Evolutionary conservation across 495 filamentous ascomycete genomes (phyloP), one percentile per base, ranked within the genome.

Genomic region (Penicillium chermesinum): DNA sequence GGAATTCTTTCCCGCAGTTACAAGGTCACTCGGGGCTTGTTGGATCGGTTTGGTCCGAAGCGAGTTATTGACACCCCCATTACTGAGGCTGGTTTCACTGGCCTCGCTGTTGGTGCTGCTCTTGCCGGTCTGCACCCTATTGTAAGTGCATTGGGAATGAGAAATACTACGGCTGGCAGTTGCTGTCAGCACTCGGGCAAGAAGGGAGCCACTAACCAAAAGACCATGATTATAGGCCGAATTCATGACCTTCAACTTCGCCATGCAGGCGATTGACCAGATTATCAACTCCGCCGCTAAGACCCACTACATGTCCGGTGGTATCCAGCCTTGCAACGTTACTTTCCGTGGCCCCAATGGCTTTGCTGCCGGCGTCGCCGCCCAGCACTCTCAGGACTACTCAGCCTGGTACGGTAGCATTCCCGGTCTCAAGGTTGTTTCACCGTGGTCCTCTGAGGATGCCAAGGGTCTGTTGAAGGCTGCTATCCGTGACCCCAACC

Each of bases 161-260:
- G 5, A 13, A 2, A n/a, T 22, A n/a, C n/a, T n/a, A n/a, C n/a
- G 17, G 34, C 32, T 14, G 16, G 7, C 7, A 34, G 7, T 21
- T 21, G 13, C 27, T 15, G 14, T 10, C 15, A 8, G 8, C 42
- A 41, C n/a, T n/a, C n/a, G n/a, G n/a, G 13, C 27, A 22, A 16
- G 8, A 19, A 38, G 22, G 44, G 38, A 25, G 21, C 5, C 22
- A 17, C 37, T 52, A 46, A 46, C 34, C 3, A 8, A 14, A 16
- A 12, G 37, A 15, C 14, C 36, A 32, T 25, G n/a, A n/a, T 22
- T 51, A 22, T 64, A 95, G 89, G 95, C 89, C 80, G 90, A 96
- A 73, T 98, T 98, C 82, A 98, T 98, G 93, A 98, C 93, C 58
- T 98, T 95, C 87, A 98, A 98, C 80, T 98, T 98, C 68, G 93